A percentile compares a stretch with the other conserved stretches of the same genome.
Conservation (phyloP, 2,329 filamentous ascomycete genomes). For the Calonectria hawksworthii region DNA sequence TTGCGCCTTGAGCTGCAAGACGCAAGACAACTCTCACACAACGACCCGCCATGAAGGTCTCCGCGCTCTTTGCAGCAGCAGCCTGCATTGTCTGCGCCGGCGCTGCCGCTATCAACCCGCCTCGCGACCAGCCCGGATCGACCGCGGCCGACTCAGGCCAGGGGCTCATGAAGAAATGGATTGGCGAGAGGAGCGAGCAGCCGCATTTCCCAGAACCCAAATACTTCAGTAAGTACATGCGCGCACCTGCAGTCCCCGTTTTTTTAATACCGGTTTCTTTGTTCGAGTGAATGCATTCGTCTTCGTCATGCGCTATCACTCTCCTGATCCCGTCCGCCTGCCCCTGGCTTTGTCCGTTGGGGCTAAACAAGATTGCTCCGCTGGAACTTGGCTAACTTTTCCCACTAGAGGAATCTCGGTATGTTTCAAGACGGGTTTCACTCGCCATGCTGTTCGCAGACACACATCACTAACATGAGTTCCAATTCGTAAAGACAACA, state of each 20-base stretch:
- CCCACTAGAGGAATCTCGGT: constrained; percentile 40
- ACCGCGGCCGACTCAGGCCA: background rate
- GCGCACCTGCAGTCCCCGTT: background rate
- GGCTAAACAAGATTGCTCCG: background rate
- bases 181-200: constrained; percentile 17
- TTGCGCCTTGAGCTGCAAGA: background rate
- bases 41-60: constrained; percentile 14
- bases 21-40: too few species aligned
- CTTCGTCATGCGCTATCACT: background rate
- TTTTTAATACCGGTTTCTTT: background rate
- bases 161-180: constrained; percentile 20
- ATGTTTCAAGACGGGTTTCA: constrained; percentile 18
- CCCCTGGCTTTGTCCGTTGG: background rate
- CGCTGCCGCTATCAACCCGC: constrained; percentile 23
- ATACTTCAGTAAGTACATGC: constrained; percentile 33
- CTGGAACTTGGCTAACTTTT: constrained; percentile 17
- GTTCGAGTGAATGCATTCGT: background rate
- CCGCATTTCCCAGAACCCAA: constrained; percentile 35
- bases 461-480: constrained; percentile 30
- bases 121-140: background rate
- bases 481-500: constrained; percentile 32
- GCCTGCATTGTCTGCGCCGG: constrained; percentile 19
- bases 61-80: background rate
- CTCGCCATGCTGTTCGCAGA: background rate
- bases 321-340: background rate